Evolutionary conservation across 2,329 filamentous ascomycete genomes (phyloP).

Genomic region (Fusarium protoensiforme): DNA sequence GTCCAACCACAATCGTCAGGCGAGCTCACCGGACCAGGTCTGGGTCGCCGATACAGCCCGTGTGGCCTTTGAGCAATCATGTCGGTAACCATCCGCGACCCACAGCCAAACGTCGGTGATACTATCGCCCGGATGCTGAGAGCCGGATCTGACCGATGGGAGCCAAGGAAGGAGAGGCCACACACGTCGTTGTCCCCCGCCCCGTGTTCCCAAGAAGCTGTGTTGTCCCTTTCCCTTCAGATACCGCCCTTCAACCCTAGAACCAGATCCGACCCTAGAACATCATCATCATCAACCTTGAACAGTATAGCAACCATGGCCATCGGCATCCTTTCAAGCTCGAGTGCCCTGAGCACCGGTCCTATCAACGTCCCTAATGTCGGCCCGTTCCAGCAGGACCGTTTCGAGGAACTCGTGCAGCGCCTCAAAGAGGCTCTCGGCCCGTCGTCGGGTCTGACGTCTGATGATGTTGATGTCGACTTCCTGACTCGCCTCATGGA

Average conservation of each 20-base stretch:
- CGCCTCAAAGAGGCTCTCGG: conserved; percentile 81
- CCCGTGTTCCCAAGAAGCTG: conserved; percentile 34
- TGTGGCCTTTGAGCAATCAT: conserved; percentile 29
- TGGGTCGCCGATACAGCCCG: conserved; percentile 36
- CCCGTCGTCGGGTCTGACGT: conserved; percentile 83
- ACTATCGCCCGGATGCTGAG: conserved; percentile 43
- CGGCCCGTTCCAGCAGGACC: conserved; percentile 48
- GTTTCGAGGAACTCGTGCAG: conserved; percentile 77
- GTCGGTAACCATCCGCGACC: conserved; percentile 35
- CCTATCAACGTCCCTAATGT: conserved; percentile 35
- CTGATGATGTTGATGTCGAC: conserved; percentile 81
- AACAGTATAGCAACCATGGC: conserved; percentile 47
- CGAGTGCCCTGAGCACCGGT: conserved; percentile 21
- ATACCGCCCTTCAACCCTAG: conserved; percentile 14
- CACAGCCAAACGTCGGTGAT: conserved; percentile 44
- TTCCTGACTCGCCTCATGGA: conserved; percentile 80
- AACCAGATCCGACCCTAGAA: conserved; percentile 12
- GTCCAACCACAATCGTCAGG: conserved; percentile 43
- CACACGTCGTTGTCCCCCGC: conserved; percentile 41
- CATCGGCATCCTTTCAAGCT: conserved; percentile 47
- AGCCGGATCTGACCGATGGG: conserved; percentile 40
- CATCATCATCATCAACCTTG: conserved; percentile 22
- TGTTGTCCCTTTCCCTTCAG: conserved; percentile 38
- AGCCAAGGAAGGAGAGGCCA: conserved; percentile 36
- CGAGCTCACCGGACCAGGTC: conserved; percentile 40